Conservation (phyloP, 192 early-diverging fungal species). For the Mortierella alpina region DNA sequence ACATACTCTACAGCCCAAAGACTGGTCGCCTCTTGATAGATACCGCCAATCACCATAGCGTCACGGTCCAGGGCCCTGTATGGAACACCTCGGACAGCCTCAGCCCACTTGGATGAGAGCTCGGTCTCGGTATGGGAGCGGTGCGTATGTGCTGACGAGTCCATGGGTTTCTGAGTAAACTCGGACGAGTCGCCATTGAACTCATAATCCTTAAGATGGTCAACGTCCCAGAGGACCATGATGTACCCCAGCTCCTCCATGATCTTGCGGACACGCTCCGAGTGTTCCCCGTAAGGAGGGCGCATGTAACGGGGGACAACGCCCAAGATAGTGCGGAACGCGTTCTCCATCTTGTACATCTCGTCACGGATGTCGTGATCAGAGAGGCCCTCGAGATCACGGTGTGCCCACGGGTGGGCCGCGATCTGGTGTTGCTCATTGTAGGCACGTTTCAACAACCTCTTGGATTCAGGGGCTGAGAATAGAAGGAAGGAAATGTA, state of each 20-base stretch:
- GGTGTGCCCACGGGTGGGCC: slow-evolving; percentile 68
- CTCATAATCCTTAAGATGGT: slow-evolving; percentile 5
- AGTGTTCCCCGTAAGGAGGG: slow-evolving; percentile 62
- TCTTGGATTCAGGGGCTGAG: slow-evolving; percentile 31
- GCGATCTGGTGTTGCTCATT: slow-evolving; percentile 71
- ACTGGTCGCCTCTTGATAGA: slow-evolving; percentile 44
- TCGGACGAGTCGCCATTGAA: not conserved
- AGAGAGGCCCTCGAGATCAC: slow-evolving; percentile 49
- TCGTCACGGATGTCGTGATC: slow-evolving; percentile 61
- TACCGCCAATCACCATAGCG: slow-evolving; percentile 41
- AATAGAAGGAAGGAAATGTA: not conserved
- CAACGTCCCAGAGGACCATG: slow-evolving; percentile 54
- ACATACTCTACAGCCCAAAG: slow-evolving; percentile 49
- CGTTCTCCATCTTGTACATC: slow-evolving; percentile 60
- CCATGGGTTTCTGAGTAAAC: slow-evolving; percentile 5
- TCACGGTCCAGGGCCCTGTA: slow-evolving; percentile 22
- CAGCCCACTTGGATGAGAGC: slow-evolving; percentile 46
- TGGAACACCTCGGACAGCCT: slow-evolving; percentile 46
- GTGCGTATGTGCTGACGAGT: not conserved
- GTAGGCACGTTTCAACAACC: slow-evolving; percentile 35
- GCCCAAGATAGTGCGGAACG: slow-evolving; percentile 63
- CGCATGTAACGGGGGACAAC: slow-evolving; percentile 68
- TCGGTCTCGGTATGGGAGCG: not conserved
- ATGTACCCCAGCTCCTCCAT: slow-evolving; percentile 38
- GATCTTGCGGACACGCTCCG: slow-evolving; percentile 20